A percentile compares a stretch with the other conserved stretches of the same genome.
phyloP scores from a whole-genome alignment of 2,329 filamentous ascomycete genomes.

The Leptoxyphium fumago region DNA sequence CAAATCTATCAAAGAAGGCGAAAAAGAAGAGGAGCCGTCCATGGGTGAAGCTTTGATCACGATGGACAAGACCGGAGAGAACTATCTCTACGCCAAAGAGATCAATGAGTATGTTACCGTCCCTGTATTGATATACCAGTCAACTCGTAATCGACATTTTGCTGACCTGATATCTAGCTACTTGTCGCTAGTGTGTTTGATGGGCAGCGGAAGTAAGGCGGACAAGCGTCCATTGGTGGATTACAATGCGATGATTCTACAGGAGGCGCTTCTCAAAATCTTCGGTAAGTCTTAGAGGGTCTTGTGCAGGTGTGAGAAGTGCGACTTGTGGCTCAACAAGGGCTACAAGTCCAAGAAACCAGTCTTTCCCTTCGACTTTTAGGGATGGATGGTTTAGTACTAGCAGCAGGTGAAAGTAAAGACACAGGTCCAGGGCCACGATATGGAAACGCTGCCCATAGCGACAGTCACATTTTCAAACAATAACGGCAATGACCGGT shows the following conservation, averaged over 20 bases:
- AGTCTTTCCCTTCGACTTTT: neutral
- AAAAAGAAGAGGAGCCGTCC: slow-evolving; percentile 6
- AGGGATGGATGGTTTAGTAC: neutral
- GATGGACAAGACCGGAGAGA: slow-evolving; percentile 41
- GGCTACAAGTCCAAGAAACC: neutral
- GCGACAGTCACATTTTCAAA: no score
- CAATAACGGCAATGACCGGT: no score
- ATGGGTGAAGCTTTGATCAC: slow-evolving; percentile 46
- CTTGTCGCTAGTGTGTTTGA: slow-evolving; percentile 68
- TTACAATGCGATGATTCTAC: slow-evolving; percentile 73
- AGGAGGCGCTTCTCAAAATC: slow-evolving; percentile 64
- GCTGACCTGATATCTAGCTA: slow-evolving; percentile 35
- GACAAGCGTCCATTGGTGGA: slow-evolving; percentile 75
- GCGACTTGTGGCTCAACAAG: neutral
- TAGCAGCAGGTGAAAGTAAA: no score
- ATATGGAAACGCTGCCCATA: no score
- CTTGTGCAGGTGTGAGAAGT: neutral
- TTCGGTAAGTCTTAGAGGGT: slow-evolving; percentile 29
- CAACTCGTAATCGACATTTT: neutral
- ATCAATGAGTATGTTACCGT: slow-evolving; percentile 47
- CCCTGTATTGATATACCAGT: no score
- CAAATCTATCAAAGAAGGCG: slow-evolving; percentile 2
- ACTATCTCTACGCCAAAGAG: slow-evolving; percentile 50
- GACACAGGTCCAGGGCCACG: no score
- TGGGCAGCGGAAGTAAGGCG: slow-evolving; percentile 67